These are phyloP conservation scores for Solanum appendiculatum DNA, from an alignment of 257 asterid species.

Conservation along the genomic window DNA sequence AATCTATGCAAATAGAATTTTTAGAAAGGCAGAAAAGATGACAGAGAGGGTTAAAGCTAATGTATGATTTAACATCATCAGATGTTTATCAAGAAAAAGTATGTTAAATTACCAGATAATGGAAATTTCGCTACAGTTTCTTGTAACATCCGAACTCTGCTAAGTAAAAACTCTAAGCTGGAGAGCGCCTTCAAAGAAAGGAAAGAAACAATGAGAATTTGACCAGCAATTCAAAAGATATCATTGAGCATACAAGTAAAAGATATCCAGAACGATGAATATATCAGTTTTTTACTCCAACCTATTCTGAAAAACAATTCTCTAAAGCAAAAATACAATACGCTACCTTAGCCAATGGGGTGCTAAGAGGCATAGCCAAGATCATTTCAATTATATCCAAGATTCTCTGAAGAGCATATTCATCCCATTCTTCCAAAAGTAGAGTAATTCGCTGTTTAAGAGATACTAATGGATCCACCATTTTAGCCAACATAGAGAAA, in stretches of 20 bases:
- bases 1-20: constrained; percentile 15
- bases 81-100: neutral
- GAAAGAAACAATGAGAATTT: constrained; percentile 4
- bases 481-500: constrained; percentile 51
- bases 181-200: constrained; percentile 51
- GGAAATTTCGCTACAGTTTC: constrained; percentile 73
- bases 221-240: constrained; percentile 1
- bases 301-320: neutral
- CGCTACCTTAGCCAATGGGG: constrained; percentile 77
- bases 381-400: constrained; percentile 66
- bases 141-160: constrained; percentile 41
- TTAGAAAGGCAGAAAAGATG: neutral
- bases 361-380: constrained; percentile 68
- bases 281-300: neutral
- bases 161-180: constrained; percentile 70
- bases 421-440: constrained; percentile 61
- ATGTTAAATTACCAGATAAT: constrained; percentile 39
- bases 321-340: neutral
- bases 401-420: constrained; percentile 53
- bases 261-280: neutral
- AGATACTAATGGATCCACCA: constrained; percentile 63
- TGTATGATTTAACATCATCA: neutral
- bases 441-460: constrained; percentile 41
- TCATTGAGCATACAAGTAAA: neutral
- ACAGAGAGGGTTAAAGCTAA: neutral